Percentiles rank a stretch among this genome's conserved stretches.
phyloP scores from a whole-genome alignment of 164 flowering plant species.

The Vitis amurensis region DNA sequence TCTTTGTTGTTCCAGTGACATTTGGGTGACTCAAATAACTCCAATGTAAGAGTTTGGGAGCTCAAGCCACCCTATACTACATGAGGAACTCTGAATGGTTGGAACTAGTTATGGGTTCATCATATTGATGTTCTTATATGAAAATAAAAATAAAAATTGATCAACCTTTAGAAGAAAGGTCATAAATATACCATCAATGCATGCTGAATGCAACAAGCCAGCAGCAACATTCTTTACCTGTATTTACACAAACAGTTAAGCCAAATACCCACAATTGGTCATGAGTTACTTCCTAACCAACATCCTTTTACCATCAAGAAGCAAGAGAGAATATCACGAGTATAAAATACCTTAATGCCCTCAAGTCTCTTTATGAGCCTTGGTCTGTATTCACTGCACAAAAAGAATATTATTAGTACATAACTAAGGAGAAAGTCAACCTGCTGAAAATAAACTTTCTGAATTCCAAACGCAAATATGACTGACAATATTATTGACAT shows the following conservation, averaged over 20 bases:
- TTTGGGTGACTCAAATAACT: no score
- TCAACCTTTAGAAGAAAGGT: not conserved
- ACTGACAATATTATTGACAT: no score
- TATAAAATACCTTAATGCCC: slow-evolving; percentile 62
- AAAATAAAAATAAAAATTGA: not conserved
- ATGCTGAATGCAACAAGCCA: slow-evolving; percentile 89
- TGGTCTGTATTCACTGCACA: slow-evolving; percentile 88
- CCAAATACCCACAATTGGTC: slow-evolving; percentile 4
- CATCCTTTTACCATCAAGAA: slow-evolving; percentile 5
- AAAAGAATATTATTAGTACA: slow-evolving; percentile 2
- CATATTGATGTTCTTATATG: no score
- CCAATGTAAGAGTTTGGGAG: no score
- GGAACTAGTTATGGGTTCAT: no score
- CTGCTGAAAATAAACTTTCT: no score
- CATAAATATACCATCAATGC: slow-evolving; percentile 60
- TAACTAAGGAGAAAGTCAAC: not conserved
- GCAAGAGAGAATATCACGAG: not conserved
- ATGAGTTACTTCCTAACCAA: not conserved
- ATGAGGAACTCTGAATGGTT: not conserved
- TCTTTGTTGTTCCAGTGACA: no score
- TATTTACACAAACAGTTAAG: slow-evolving; percentile 2
- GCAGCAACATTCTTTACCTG: slow-evolving; percentile 81
- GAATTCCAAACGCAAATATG: no score
- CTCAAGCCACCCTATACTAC: not conserved
- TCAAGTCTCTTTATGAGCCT: slow-evolving; percentile 83